phyloP scores from a whole-genome alignment of 139 green algal genomes.

The Chlorella sp. region DNA sequence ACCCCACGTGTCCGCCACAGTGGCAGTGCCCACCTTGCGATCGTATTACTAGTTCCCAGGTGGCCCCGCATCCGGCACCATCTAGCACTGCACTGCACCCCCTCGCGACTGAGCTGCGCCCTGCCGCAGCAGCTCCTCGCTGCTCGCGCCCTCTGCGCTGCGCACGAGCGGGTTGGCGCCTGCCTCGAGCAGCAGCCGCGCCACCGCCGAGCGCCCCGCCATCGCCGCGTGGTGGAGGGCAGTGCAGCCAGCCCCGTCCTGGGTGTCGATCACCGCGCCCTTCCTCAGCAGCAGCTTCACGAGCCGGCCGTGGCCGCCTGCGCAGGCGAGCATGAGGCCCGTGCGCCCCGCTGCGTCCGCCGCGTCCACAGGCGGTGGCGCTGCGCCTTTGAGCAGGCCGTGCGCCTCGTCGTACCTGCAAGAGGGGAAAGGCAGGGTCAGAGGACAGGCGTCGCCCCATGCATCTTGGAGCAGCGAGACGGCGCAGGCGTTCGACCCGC shows the following conservation, averaged over 20 bases:
- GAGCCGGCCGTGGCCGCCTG: constrained; percentile 18
- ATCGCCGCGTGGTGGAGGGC: constrained; percentile 18
- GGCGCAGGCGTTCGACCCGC: background rate
- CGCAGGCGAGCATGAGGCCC: constrained; percentile 37
- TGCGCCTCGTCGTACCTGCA: constrained; percentile 31
- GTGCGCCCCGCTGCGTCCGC: constrained; percentile 27
- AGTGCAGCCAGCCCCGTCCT: constrained; percentile 25
- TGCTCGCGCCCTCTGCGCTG: background rate
- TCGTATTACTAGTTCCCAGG: too few species aligned
- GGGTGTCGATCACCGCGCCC: constrained; percentile 22
- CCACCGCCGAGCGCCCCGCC: background rate
- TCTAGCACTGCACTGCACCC: too few species aligned
- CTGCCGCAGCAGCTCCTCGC: constrained; percentile 3
- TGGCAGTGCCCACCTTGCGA: too few species aligned
- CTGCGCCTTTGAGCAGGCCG: constrained; percentile 1
- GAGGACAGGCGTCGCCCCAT: background rate
- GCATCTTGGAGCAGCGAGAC: background rate
- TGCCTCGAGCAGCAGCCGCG: constrained; percentile 4
- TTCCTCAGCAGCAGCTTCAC: constrained; percentile 35
- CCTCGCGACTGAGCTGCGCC: too few species aligned
- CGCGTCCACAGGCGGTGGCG: constrained; percentile 11
- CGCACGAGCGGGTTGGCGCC: background rate
- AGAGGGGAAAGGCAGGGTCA: background rate
- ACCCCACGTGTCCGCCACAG: too few species aligned
- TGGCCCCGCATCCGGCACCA: too few species aligned